A percentile compares a stretch with the other conserved stretches of the same genome.
phyloP scores from a whole-genome alignment of 768 basidiomycete species.

The Hypholoma sublateritium region DNA sequence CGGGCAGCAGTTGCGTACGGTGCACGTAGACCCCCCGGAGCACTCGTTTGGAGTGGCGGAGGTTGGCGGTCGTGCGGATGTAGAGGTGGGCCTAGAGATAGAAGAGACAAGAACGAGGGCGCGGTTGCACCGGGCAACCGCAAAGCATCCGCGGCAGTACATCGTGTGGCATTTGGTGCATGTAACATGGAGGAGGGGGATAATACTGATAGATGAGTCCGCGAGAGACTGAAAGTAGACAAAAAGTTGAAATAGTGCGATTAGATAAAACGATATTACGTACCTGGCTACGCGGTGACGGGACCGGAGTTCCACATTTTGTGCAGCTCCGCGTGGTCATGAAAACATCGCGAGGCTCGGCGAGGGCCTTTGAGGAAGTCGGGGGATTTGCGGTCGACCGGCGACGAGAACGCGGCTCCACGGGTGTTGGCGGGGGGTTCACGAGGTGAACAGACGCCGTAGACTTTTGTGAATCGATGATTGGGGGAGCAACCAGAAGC shows the following conservation, averaged over 20 bases:
- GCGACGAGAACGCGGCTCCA: conserved; percentile 2
- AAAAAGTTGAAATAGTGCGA: neutral
- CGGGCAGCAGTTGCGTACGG: conserved; percentile 30
- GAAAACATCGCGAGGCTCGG: conserved; percentile 17
- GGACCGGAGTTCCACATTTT: conserved; percentile 23
- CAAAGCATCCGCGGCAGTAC: conserved; percentile 35
- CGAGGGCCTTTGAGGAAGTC: neutral
- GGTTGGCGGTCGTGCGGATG: neutral
- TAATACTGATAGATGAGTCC: conserved; percentile 11
- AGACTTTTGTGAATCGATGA: conserved; percentile 15
- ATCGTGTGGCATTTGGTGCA: conserved; percentile 26
- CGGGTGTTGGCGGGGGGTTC: conserved; percentile 6
- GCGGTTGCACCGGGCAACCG: conserved; percentile 17
- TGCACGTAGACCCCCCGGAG: conserved; percentile 25
- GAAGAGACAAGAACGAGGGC: conserved; percentile 7
- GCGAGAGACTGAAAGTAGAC: neutral
- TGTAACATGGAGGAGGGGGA: conserved; percentile 24
- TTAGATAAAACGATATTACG: conserved; percentile 2
- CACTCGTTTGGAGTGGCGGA: conserved; percentile 14
- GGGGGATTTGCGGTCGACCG: neutral
- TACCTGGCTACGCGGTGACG: conserved; percentile 23
- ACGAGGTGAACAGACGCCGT: conserved; percentile 21
- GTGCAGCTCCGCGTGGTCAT: conserved; percentile 23
- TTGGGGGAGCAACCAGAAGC: conserved; percentile 6
- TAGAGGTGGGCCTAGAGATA: neutral